Evolutionary conservation across 1,139 yeast genomes (phyloP).

Genomic region (Nadsonia commutata): DNA sequence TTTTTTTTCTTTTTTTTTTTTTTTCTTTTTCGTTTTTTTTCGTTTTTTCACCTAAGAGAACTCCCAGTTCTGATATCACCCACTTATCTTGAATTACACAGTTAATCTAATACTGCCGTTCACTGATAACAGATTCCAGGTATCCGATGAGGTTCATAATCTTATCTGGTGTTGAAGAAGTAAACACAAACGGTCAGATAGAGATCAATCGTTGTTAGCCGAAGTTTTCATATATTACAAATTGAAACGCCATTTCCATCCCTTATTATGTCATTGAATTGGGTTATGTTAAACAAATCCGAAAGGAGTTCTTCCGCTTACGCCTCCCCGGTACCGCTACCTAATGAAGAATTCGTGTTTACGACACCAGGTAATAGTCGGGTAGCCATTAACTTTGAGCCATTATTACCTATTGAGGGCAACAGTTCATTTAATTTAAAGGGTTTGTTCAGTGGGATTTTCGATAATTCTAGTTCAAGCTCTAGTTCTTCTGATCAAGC

Average conservation of each 20-base stretch:
- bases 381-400: constrained; percentile 2
- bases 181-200: neutral
- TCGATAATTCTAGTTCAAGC: neutral
- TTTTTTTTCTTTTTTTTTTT: neutral
- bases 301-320: neutral
- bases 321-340: constrained; percentile 13
- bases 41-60: neutral
- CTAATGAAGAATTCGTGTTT: constrained; percentile 12
- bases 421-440: too few species aligned
- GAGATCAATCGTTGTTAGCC: too few species aligned
- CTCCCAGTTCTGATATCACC: neutral
- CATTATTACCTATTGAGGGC: neutral
- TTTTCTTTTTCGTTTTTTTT: neutral
- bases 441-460: too few species aligned
- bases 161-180: neutral
- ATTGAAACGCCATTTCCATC: too few species aligned
- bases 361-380: neutral
- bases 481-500: neutral
- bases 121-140: constrained; percentile 2
- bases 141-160: neutral
- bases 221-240: too few species aligned
- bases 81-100: neutral
- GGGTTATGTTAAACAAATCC: constrained; percentile 13
- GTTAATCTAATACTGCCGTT: neutral
- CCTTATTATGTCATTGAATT: constrained; percentile 13